Evolutionary conservation across 2,329 filamentous ascomycete genomes (phyloP), one percentile per base, ranked within the genome.

Genomic region (Scytalidium lignicola): DNA sequence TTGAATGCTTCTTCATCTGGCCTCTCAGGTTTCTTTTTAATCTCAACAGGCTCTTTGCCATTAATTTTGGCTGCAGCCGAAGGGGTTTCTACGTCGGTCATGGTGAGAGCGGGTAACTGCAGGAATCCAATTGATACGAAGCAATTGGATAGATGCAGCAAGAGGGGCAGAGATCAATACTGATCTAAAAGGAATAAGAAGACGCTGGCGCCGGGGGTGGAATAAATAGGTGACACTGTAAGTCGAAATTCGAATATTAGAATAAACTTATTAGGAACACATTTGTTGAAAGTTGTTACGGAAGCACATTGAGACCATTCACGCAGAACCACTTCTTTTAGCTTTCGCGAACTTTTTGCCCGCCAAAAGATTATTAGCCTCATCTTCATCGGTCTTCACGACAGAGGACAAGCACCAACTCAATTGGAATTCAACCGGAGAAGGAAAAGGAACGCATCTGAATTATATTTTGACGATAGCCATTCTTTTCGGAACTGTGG

Each of bases 1-100:
- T 95, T 90, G 77, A 85, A 99, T 59, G 78, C 74, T 57, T 85
- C 86, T 74, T 93, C 88, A 69, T 96, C 88, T 43, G 93, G 93
- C 78, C 87, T 90, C 71, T 88, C 80, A 47, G 91, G 90, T 73
- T 84, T 90, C 63, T 73, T 46, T 21, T 52, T 23, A 29, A 43
- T 65, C 55, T 70, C 69, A 51, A 66, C 65, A 54, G 73, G 52
- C 47, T 50, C 51, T 13, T 50, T 46, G 59, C 68, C 70, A 54
- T 62, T 56, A 48, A 57, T 58, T 48, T 60, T 61, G 52, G 73
- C 68, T 49, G 74, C 69, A 53, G 74, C 70, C 62, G 72, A 65
- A 57, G 67, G 59, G 55, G 67, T 66, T 54, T 62, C 65, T 42
- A 68, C 53, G 47, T 78, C 72, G 50, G 76, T 72, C 77, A 80